Base-by-base conservation (phyloP, 805 yeast genomes). In the Saturnispora sekii region DNA sequence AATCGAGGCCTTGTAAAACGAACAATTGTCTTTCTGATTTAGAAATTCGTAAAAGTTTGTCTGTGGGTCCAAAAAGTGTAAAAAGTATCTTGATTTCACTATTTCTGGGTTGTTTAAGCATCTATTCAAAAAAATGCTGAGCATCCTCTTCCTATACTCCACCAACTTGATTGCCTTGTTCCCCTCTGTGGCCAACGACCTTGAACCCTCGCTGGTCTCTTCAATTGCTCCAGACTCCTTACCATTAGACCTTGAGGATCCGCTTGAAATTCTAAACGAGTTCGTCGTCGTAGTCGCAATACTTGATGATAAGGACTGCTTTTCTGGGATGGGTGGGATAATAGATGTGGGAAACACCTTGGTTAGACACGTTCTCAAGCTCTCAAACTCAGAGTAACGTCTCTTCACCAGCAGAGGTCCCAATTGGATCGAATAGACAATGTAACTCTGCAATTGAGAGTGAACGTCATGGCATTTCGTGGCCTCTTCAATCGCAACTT, bases 291-390 rank as follows among this genome's bases (percentile, higher is more conserved):
- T 60, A 12, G 59, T 50, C 10, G 60, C 53, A 21, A 63, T 49
- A 45, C 59, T 63, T 4, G 68, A 62, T 10, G 56, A 57, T 51
- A 84, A 59, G 12, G 84, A 71, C 60, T 84, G 90, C 59, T 84
- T 84, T 61, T 81, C 84, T 0, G 98, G 98, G 9, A 93, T 90
- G 1, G 97, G 97, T 6, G 98, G 98, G 5, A 93, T 77, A 3
- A 93, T 74, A 4, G 79, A 59, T 3, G 93, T 77, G 3, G 98
- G 97, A 51, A 83, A 82, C 33, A 85, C 64, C 53, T 81, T 78
- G 3, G 79, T 68, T 17, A 93, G 67, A 4, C 83, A 73, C 35
- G 77, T 81, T 49, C 96, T 70, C 38, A 93, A 69, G 41, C 84
- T 77, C 56, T 86, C 96, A 60, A 93, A 93, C 60, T 93, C 98